Evolutionary conservation across 345 rosid genomes (phyloP), one percentile per base, ranked within the genome.

Genomic region (Kernera saxatilis): DNA sequence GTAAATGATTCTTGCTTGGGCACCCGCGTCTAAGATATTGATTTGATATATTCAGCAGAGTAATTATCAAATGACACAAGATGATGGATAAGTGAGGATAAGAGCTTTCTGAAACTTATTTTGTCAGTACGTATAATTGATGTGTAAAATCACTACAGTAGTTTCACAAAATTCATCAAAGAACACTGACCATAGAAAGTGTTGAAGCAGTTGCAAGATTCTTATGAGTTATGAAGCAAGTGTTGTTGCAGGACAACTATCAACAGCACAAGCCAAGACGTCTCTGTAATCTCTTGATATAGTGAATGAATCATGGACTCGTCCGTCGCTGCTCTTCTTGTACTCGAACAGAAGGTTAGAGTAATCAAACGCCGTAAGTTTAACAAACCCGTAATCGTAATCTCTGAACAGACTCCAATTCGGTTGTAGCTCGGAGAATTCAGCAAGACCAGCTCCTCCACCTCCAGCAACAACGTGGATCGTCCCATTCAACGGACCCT

Each of bases 401-500:
- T 85, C 92, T 76, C 68, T 85, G 29, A 41, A 45, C n/a, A 82
- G 54, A 76, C 96, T 87, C 92, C 92, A 89, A 0, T 53, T 48
- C 1, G 88, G 88, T 36, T 79, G 73, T 2, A 84, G 55, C 15
- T 67, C 33, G 13, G 88, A 76, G 70, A 84, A 87, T 21, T 67
- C 62, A 21, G 87, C 64, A 39, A 87, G 86, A 58, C 79, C 50
- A 53, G 92, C 86, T 60, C 96, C 96, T 52, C 77, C 96, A 6
- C 92, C 92, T 39, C 96, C 96, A 8, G 88, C 91, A 52, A 84
- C 92, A 18, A 89, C 69, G 62, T 87, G 89, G 46, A 89, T 87
- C 2, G 96, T 89, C 2, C 96, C 92, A 30, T 84, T 84, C 30
- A 82, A 10, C 2, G 59, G 17, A 52, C 92, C 89, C 30, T 79